These are phyloP conservation scores for Mycena filopes DNA, from an alignment of 768 basidiomycete genomes.

Conservation along the genomic window DNA sequence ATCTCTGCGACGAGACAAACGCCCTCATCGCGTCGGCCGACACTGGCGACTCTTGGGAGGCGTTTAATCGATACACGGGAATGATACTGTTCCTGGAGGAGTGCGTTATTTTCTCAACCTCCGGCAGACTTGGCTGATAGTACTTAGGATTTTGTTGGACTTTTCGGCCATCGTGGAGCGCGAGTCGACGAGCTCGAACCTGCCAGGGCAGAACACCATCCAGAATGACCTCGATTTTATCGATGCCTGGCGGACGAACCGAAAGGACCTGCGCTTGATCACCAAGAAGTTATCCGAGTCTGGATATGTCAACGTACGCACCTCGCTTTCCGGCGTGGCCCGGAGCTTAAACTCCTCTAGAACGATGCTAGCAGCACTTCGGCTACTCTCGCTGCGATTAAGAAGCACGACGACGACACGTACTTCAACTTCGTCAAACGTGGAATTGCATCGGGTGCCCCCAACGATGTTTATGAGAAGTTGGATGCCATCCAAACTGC, in stretches of 20 bases:
- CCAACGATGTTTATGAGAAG: neutral
- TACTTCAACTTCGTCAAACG: too few species aligned
- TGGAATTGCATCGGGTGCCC: neutral
- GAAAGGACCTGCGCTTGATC: neutral
- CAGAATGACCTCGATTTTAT: neutral
- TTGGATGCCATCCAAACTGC: neutral
- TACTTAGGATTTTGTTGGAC: neutral
- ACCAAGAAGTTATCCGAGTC: too few species aligned
- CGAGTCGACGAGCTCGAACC: neutral
- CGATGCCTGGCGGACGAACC: constrained; percentile 1
- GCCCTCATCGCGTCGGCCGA: neutral
- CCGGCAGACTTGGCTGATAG: too few species aligned
- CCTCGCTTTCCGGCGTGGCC: too few species aligned
- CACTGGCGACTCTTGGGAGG: neutral
- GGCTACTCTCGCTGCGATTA: constrained; percentile 4
- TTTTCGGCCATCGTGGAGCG: neutral
- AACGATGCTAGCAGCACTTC: too few species aligned
- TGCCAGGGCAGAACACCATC: neutral
- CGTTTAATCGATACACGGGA: neutral
- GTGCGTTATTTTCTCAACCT: neutral
- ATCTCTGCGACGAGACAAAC: neutral
- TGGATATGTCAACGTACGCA: too few species aligned
- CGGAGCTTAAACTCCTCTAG: too few species aligned
- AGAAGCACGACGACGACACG: constrained; percentile 3
- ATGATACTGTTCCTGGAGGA: neutral